Evolutionary conservation across 2,329 filamentous ascomycete genomes (phyloP).

Genomic region (Aspergillus aculeatinus): DNA sequence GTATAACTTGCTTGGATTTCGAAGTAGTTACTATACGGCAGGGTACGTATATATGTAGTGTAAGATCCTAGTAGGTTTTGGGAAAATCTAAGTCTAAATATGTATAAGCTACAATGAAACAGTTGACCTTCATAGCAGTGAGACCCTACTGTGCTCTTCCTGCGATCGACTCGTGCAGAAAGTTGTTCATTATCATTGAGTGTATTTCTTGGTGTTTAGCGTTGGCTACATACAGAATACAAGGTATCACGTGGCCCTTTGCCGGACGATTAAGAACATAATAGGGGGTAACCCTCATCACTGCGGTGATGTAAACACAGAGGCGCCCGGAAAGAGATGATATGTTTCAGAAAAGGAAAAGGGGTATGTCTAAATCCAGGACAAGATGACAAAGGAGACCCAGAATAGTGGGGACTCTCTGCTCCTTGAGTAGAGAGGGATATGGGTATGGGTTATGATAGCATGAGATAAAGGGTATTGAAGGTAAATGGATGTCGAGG

Average conservation of each 20-base stretch:
- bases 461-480: background rate
- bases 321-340: conserved; percentile 8
- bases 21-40: too few species aligned
- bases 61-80: too few species aligned
- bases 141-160: too few species aligned
- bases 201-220: background rate
- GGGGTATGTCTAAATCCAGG: conserved; percentile 19
- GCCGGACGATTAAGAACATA: conserved; percentile 16
- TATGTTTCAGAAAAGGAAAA: conserved; percentile 16
- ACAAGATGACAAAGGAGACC: conserved; percentile 8
- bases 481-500: conserved; percentile 7
- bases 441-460: conserved; percentile 2
- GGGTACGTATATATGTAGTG: too few species aligned
- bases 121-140: too few species aligned
- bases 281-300: conserved; percentile 12
- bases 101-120: too few species aligned
- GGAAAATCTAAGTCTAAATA: too few species aligned
- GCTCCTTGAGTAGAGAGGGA: background rate
- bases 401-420: conserved; percentile 1
- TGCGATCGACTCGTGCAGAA: too few species aligned
- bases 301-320: conserved; percentile 14
- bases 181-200: background rate
- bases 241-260: conserved; percentile 14
- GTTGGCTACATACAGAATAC: conserved; percentile 15
- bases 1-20: too few species aligned